Base-by-base conservation (phyloP, 1,284 basidiomycete species). In the Ceraceosorus guamensis region DNA sequence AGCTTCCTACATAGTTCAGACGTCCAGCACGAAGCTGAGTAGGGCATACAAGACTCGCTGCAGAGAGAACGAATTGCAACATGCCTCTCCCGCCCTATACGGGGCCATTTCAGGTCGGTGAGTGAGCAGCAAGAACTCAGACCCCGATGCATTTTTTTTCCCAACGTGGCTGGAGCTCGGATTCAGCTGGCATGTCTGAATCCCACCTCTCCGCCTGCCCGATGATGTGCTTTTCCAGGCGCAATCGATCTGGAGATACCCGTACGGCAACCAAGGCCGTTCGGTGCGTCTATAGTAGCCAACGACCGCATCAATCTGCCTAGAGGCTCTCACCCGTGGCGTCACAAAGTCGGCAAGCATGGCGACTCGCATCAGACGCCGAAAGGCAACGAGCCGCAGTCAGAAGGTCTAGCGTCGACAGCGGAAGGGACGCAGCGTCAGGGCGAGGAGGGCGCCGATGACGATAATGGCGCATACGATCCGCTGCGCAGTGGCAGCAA, bases 221-320 rank as follows among this genome's bases (percentile, higher is more conserved):
- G 3, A 24, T 24, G 3, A 24, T 24, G 24, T 3, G 24, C 24
- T 24, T 24, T 24, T 2, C 24, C 24, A 24, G 24, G 24, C 24
- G 60, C 58, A 37, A 62, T 72, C 18, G 70, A 72, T 50, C 54
- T 72, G 41, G 70, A 72, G 59, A 63, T 69, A 2, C 65, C 68
- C 2, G 70, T 70, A 4, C 56, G 70, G 2, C 37, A 64, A 18
- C 66, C 65, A 3, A 43, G 10, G 46, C 37, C 37, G 16, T 52
- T 52, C 37, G 50, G 50, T 2, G 18, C 50, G 33, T 63, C 65
- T 3, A 52, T 66, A 5, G 46, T 56, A 5, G 53, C 55, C 1
- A 50, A 55, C 2, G 57, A 60, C 14, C 62, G 63, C 43, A 59
- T 57, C 47, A 62, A 61, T 34, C 56, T 62, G 2, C 51, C 50